Evolutionary conservation across 2,329 filamentous ascomycete genomes (phyloP).

Genomic region (Cadophora malorum): DNA sequence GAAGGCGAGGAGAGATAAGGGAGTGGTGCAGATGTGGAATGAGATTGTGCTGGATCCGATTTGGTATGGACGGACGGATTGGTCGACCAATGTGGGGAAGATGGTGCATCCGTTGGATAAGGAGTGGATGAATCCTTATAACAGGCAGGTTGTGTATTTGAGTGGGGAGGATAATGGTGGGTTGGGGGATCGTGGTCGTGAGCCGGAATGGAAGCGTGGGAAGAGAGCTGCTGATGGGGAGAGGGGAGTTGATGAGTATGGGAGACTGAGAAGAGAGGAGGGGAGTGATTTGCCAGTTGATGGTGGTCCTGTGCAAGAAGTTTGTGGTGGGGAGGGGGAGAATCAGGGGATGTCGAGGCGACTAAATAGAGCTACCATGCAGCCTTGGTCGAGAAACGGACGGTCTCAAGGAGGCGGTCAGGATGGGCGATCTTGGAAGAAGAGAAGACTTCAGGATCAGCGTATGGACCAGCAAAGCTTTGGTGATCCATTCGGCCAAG

Average conservation of each 20-base stretch:
- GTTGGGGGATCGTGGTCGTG: neutral
- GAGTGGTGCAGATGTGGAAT: neutral
- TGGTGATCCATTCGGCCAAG: neutral
- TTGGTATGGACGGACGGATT: neutral
- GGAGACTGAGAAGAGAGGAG: neutral
- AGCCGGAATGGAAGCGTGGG: neutral
- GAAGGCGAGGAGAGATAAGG: slow-evolving; percentile 1
- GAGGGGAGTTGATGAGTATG: neutral
- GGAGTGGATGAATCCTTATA: neutral
- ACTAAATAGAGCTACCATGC: neutral
- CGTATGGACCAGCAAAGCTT: neutral
- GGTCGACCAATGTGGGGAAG: neutral
- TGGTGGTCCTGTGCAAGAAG: neutral
- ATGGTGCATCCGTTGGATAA: neutral
- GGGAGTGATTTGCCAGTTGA: neutral
- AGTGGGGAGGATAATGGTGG: neutral
- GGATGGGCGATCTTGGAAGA: neutral
- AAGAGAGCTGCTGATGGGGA: neutral
- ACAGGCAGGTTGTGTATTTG: neutral
- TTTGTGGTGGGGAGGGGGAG: neutral
- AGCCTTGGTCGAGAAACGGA: neutral
- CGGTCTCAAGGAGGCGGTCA: neutral
- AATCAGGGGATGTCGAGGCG: no score
- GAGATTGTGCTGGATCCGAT: slow-evolving; percentile 8
- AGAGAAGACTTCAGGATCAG: neutral